Base-by-base conservation (phyloP, 257 asterid genomes). In the Jacaranda mimosifolia region DNA sequence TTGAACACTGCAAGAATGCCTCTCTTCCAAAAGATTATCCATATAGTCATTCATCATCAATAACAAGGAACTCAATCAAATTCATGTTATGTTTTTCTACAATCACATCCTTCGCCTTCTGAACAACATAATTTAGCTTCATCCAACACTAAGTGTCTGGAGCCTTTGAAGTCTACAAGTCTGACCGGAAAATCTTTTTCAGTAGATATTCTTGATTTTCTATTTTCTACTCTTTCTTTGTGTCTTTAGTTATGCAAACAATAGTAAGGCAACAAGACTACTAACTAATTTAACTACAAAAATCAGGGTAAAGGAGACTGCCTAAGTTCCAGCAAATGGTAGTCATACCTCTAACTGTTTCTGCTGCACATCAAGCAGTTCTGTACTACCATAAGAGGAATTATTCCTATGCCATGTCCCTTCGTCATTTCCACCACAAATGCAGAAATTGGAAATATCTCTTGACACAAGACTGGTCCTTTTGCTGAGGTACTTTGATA, bases 401-500 rank as follows among this genome's bases (percentile, higher is more conserved):
- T 45, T 68, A 52, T 82, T 82, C 52, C 70, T 46, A 35, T 46
- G 83, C 71, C 66, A 13, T 77, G 70, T 36, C 21, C 18, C 83
- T 68, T 72, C 68, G 35, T 57, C 78, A 74, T 84, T 90, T 59
- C 91, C 90, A 75, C 94, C 93, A 81, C 98, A 94, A 76, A 85
- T 79, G 81, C 98, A 94, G 81, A 85, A 83, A 45, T 59, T 75
- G 46, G 92, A 83, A 75, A 91, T 84, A 65, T 90, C 89, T 36
- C 73, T 90, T 68, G 94, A 88, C 62, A 83, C 91, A 57, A 88
- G 73, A 79, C 85, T 89, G 15, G 88, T 84, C 76, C 92, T 89
- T 85, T 87, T 86, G 76, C 73, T 82, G 42, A 94, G 84, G 87
- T 90, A 92, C 69, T 85, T 86, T n/a, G 91, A 79, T 81, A 94